Evolutionary conservation across 179 eudicot genomes (phyloP), one percentile per base, ranked within the genome.

Genomic region (Drosera spatulata): DNA sequence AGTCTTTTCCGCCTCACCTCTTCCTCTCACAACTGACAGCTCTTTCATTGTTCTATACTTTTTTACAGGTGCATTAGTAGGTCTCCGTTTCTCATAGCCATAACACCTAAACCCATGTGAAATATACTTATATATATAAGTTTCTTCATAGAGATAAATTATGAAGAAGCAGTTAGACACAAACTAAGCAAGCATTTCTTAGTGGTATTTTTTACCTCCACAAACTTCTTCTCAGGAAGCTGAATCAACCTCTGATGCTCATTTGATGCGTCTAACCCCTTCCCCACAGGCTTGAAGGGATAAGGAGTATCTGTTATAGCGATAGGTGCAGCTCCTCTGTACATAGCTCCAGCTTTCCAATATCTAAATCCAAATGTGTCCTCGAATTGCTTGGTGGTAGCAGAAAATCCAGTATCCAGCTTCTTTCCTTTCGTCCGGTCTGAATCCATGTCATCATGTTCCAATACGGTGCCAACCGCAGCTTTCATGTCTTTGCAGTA

Each of bases 291-390:
- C 22, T 62, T 69, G 53, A 73, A 72, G 22, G 66, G 58, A 53
- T 51, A 71, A 60, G 87, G 96, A 63, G 62, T 65, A 13, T 66
- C 71, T 39, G 79, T 69, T 41, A 91, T 80, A 49, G 99, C 84
- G 57, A 79, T 69, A 42, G 99, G 99, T 46, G 86, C 56, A 53
- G 38, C 11, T 53, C 99, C 97, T 71, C 88, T 77, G 56, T 93
- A 74, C 99, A 93, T 89, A 54, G 88, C 95, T 64, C 99, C 99
- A 14, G 99, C 93, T 64, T 84, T 89, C 95, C 95, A 93, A 74
- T 93, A 93, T 63, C 95, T 79, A n/a, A 48, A 59, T 42, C 99
- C 99, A 66, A 82, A 93, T 59, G 82, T 82, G 43, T 80, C 85
- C 76, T 86, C 95, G 79, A 81, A 89, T 53, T 77, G 83, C 73